Percentiles rank a stretch among this genome's conserved stretches.
phyloP scores from a whole-genome alignment of 202 grass and related monocot genomes.

The Setaria italica region DNA sequence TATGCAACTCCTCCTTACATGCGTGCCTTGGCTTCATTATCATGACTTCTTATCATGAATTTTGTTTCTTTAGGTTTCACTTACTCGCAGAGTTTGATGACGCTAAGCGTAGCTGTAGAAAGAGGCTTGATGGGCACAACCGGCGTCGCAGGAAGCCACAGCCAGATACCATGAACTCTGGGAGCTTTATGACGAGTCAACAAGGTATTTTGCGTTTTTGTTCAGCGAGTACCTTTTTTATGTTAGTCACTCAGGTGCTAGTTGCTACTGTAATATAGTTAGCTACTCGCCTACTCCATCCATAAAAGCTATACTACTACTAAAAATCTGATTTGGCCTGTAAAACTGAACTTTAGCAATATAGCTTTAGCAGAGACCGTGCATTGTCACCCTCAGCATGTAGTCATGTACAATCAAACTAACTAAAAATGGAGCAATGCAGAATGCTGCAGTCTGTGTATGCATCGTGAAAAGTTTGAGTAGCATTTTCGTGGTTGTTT shows the following conservation, averaged over 20 bases:
- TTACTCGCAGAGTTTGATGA: constrained; percentile 91
- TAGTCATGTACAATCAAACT: too few relatives aligned
- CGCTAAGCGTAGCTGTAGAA: constrained; percentile 90
- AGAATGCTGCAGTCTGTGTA: background rate
- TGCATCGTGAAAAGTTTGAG: background rate
- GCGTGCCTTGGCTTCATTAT: background rate
- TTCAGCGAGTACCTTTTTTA: background rate
- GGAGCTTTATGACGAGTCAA: constrained; percentile 68
- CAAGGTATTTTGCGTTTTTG: constrained; percentile 67
- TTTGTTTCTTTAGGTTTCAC: constrained; percentile 77
- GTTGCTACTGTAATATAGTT: background rate
- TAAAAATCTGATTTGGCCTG: background rate
- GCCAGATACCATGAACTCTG: constrained; percentile 63
- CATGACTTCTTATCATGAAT: constrained; percentile 28
- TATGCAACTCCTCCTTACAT: background rate
- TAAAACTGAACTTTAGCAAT: background rate
- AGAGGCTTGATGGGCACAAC: constrained; percentile 96
- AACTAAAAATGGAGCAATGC: too few relatives aligned
- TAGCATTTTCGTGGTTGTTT: background rate
- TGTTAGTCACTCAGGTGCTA: background rate
- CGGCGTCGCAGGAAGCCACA: constrained; percentile 93
- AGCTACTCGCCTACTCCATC: background rate
- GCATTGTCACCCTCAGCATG: too few relatives aligned
- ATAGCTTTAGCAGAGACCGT: too few relatives aligned
- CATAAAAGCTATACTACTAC: too few relatives aligned